Base-by-base conservation (phyloP, 768 basidiomycete genomes). In the Stropharia rugosoannulata region DNA sequence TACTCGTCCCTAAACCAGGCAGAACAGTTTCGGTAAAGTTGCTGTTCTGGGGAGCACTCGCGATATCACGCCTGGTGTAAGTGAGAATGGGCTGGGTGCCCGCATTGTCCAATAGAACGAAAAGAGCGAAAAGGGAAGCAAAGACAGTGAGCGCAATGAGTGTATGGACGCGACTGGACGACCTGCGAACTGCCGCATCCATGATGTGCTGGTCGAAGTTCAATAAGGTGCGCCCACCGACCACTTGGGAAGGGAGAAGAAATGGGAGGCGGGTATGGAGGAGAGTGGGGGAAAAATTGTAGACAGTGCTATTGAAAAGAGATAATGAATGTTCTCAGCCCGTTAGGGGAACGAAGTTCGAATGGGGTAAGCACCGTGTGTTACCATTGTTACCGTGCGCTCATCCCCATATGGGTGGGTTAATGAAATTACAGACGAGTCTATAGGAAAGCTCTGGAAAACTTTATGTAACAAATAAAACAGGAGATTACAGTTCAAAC, bases 121-220 rank as follows among this genome's bases (percentile, higher is more conserved):
- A 59, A 16, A 61, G 16, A 29, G 61, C 55, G 13, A 51, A 55
- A 46, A 63, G 19, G 48, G 46, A 51, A 49, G 64, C 59, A 46
- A 67, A 39, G 35, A 58, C 42, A 51, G 56, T 46, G 38, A 67
- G 52, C 38, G 53, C 55, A 58, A 64, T 39, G 60, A 60, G 43
- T 40, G 60, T 40, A 54, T 29, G 59, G 48, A 54, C 45, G 50
- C 56, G 59, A 59, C 54, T 36, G 38, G 57, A 60, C 57, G 60
- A 60, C 47, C 62, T 13, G 56, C 54, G 59, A 59, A 43, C 45
- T 57, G 49, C 19, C 54, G 56, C 56, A 48, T 60, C 57, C 66
- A 66, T 66, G 45, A 51, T 52, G n/a, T 43, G 13, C 35, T 32
- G 8, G 51, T n/a, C 12, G 39, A 11, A 29, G 25, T 40, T n/a